A percentile compares a stretch with the other conserved stretches of the same genome.
These are phyloP conservation scores for Zalaria obscura DNA, from an alignment of 2,329 filamentous ascomycete genomes.

Conservation along the genomic window DNA sequence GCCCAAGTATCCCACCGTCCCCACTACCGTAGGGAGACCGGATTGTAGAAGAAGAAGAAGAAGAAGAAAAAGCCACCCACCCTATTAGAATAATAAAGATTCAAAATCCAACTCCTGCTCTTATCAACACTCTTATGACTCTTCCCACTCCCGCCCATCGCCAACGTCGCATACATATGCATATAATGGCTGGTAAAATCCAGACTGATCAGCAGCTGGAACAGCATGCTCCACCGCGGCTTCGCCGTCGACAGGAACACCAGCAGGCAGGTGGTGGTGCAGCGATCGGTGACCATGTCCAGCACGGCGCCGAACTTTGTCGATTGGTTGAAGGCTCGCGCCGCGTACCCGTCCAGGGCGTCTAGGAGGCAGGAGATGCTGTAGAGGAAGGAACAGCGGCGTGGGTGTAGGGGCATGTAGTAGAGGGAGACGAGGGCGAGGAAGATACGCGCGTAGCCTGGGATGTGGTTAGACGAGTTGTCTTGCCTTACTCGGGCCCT, in stretches of 20 bases:
- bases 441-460: conserved; percentile 36
- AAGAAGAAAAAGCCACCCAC: conserved; percentile 35
- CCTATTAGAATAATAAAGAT: conserved; percentile 95
- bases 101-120: conserved; percentile 75
- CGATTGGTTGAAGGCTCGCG: conserved; percentile 72
- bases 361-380: conserved; percentile 90
- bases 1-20: not conserved
- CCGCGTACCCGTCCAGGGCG: conserved; percentile 88
- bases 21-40: too few relatives aligned
- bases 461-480: not conserved
- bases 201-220: conserved; percentile 83
- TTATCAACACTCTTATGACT: conserved; percentile 93
- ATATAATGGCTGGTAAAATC: conserved; percentile 96
- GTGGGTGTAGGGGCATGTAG: conserved; percentile 98
- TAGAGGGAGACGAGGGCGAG: conserved; percentile 79
- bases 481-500: too few relatives aligned
- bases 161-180: conserved; percentile 94
- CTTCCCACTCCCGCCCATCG: conserved; percentile 63
- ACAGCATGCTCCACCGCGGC: conserved; percentile 83
- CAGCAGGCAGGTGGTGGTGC: conserved; percentile 86
- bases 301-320: conserved; percentile 93
- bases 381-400: conserved; percentile 84
- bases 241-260: conserved; percentile 93
- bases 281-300: conserved; percentile 98
- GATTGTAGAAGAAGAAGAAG: too few relatives aligned